Base-by-base conservation (phyloP, 257 asterid species). In the Solanum okadae region DNA sequence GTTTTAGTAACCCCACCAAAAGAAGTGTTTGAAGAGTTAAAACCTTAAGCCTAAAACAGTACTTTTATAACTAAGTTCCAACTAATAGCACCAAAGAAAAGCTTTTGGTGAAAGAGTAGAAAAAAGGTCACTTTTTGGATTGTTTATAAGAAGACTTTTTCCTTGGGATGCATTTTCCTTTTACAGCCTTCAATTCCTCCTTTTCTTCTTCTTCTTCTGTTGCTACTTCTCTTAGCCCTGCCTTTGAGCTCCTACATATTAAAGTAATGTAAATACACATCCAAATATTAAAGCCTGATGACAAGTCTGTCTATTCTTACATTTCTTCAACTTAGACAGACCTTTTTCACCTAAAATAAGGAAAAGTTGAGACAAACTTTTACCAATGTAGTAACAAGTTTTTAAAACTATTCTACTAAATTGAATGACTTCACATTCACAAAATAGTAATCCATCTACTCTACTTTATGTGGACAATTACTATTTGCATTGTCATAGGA, bases 81-180 rank as follows among this genome's bases (percentile, higher is more conserved):
- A 11, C 3, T 35, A 20, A 37, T 16, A 11, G 49, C 22, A 33
- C 33, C 42, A 31, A 75, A n/a, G 61, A 40, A 78, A 5, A 42
- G 8, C 35, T 40, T 77, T 40, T n/a, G 8, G 12, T 77, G 84
- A 7, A n/a, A 40, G 56, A 42, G 1, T 8, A 42, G n/a, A 42
- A 78, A 56, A 78, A 79, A 79, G 85, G 78, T 93, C 91, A 95
- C 68, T 92, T 93, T 87, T 92, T 93, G 90, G 89, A 70, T 20
- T 86, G 92, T 86, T 94, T 95, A 81, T 93, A 87, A 18, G 93
- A 90, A 73, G 93, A 85, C 88, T 89, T 95, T 88, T 88, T 95
- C 91, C 95, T 93, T 20, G 98, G 99, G 42, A 96, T 91, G 93
- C 99, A 96, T 89, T 93, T 95, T 77, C 96, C 93, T 91, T 89